Conservation (phyloP, 331 rosid genomes). For the Malus hybrid region DNA sequence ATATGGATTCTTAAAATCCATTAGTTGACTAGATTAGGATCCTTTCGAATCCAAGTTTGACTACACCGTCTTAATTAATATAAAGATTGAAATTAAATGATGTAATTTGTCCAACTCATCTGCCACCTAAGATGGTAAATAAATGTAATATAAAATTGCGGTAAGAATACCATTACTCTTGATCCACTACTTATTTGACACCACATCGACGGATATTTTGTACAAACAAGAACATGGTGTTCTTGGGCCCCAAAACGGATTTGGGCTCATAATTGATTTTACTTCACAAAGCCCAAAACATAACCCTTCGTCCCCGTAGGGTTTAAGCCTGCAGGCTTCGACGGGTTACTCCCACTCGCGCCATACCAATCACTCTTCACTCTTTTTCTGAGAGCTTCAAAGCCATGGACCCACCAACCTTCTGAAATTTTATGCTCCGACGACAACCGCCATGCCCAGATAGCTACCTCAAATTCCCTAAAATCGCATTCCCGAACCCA, state of each 20-base stretch:
- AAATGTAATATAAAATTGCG: too few relatives aligned
- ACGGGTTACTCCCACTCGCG: not conserved
- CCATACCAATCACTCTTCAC: not conserved
- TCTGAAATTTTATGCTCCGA: not conserved
- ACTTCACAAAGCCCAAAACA: too few relatives aligned
- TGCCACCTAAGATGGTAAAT: too few relatives aligned
- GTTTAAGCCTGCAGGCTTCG: slow-evolving; percentile 19
- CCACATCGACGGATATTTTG: too few relatives aligned
- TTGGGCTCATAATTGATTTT: not conserved
- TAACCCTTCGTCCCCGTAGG: slow-evolving; percentile 17
- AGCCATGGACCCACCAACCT: slow-evolving; percentile 19
- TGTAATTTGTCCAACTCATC: too few relatives aligned
- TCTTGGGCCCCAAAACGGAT: not conserved
- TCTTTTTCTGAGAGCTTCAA: not conserved
- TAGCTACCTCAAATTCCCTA: not conserved
- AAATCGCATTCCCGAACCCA: not conserved
- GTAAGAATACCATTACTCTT: too few relatives aligned
- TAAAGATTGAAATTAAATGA: too few relatives aligned
- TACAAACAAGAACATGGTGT: not conserved
- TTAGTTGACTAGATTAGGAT: too few relatives aligned
- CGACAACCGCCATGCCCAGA: slow-evolving; percentile 1
- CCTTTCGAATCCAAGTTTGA: too few relatives aligned
- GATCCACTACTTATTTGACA: too few relatives aligned
- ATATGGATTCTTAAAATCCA: too few relatives aligned
- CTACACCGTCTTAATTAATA: too few relatives aligned